A percentile compares a stretch with the other conserved stretches of the same genome.
Evolutionary conservation across 1,284 basidiomycete genomes (phyloP).

Genomic region (Pholiota adiposa): DNA sequence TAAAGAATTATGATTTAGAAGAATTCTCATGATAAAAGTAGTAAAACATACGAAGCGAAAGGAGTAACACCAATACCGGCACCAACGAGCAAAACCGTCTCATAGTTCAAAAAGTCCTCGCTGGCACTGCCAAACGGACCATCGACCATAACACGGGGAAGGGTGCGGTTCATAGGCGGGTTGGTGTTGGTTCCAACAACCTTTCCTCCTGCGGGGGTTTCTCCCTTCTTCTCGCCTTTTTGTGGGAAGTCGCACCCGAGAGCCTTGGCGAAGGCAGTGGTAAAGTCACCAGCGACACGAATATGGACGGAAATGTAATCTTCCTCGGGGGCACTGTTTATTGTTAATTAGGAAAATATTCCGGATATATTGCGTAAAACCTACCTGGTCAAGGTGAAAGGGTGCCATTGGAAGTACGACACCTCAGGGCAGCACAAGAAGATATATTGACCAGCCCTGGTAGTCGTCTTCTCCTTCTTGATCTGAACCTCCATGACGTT

Average conservation of each 20-base stretch:
- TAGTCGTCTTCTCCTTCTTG: constrained; percentile 87
- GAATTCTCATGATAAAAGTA: background rate
- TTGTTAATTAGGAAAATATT: background rate
- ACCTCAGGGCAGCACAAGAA: constrained; percentile 87
- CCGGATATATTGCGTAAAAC: background rate
- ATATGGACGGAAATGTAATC: constrained; percentile 92
- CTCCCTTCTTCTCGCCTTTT: constrained; percentile 55
- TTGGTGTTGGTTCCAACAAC: constrained; percentile 61
- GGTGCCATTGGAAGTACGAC: constrained; percentile 94
- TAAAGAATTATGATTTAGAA: constrained; percentile 28
- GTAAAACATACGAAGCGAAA: constrained; percentile 75
- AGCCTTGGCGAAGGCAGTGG: constrained; percentile 74
- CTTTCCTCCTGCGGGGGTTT: constrained; percentile 52
- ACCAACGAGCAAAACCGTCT: constrained; percentile 84
- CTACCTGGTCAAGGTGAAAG: constrained; percentile 85
- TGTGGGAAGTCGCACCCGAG: constrained; percentile 83
- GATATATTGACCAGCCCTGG: constrained; percentile 86
- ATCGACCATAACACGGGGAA: constrained; percentile 90
- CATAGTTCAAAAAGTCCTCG: constrained; percentile 87
- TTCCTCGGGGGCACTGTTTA: constrained; percentile 80
- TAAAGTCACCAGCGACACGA: constrained; percentile 87
- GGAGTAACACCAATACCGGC: constrained; percentile 94
- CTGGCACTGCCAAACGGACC: constrained; percentile 86
- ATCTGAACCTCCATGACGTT: constrained; percentile 92
- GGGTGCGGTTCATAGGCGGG: constrained; percentile 66